Evolutionary conservation across 805 yeast genomes (phyloP), one percentile per base, ranked within the genome.

Genomic region (Saturnispora hagleri): DNA sequence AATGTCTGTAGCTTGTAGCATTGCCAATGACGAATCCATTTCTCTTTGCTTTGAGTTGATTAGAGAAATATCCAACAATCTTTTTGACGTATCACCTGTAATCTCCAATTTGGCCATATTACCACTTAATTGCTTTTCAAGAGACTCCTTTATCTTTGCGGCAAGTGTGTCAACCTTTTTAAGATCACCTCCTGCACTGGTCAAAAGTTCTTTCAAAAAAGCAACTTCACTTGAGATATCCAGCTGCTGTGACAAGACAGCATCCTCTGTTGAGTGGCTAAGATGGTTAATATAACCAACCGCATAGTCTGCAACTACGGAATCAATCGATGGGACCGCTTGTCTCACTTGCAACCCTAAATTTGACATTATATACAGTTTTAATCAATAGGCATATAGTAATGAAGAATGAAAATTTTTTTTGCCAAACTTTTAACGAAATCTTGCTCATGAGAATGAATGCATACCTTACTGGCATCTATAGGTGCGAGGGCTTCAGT

Each of bases 201-300:
- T 62, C 51, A 93, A 71, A 42, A 93, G 68, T 6, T 77, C 75
- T 48, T 79, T 71, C 33, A 93, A 70, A 64, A 87, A 93, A 1
- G 66, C 56, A 55, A 91, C 75, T 65, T 91, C 98, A 17, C 73
- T 66, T 2, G 76, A 70, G 43, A 89, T 74, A 63, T 86, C 81
- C 44, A 89, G 66, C 58, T 79, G 82, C 59, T 82, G 85, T 40
- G 93, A 83, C 27, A 81, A 72, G n/a, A 87, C 93, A 31, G 89
- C 81, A 66, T 89, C 96, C 57, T 81, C 83, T 0, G 93, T 88
- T 18, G 86, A 74, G 48, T 73, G 74, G n/a, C 89, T 80, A 18
- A 93, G 71, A 69, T 89, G 90, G 53, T 84, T 83, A 51, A 89
- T 84, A 61, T 90, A 93, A 1, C 99, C 99, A 38, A 84, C 84